phyloP scores from a whole-genome alignment of 768 basidiomycete genomes.

The Phlegmacium glaucopus region DNA sequence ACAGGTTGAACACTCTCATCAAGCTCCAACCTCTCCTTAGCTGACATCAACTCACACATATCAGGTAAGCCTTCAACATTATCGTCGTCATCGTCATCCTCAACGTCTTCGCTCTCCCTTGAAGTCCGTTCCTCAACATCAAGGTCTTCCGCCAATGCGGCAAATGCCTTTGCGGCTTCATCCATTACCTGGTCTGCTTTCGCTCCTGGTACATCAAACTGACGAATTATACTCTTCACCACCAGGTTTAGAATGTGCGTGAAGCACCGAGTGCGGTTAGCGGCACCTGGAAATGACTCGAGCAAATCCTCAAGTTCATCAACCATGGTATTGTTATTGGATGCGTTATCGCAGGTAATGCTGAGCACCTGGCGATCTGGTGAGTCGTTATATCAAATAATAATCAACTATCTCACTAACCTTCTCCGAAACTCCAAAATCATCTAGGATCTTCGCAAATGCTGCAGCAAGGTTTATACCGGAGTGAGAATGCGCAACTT shows the following conservation, averaged over 20 bases:
- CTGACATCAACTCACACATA: conserved; percentile 12
- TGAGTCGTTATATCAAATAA: neutral
- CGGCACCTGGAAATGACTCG: conserved; percentile 4
- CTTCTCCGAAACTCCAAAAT: conserved; percentile 32
- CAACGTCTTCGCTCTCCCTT: conserved; percentile 2
- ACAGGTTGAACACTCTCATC: conserved; percentile 16
- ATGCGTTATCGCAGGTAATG: conserved; percentile 32
- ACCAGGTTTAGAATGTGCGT: conserved; percentile 34
- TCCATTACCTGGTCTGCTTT: neutral
- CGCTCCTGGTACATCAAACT: neutral
- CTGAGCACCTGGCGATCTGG: conserved; percentile 20
- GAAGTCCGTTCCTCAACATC: conserved; percentile 6
- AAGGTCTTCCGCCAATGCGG: conserved; percentile 9
- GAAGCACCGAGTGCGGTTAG: conserved; percentile 32
- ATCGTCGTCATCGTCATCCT: conserved; percentile 13
- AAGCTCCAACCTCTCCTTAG: conserved; percentile 8
- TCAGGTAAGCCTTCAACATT: conserved; percentile 23
- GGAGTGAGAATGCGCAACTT: conserved; percentile 20
- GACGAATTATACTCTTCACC: conserved; percentile 2
- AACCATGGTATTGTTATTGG: conserved; percentile 30
- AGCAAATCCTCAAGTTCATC: conserved; percentile 17
- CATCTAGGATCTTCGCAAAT: conserved; percentile 26
- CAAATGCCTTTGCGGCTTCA: conserved; percentile 1
- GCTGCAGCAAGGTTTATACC: conserved; percentile 27
- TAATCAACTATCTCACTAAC: conserved; percentile 12